Evolutionary conservation across 2,329 filamentous ascomycete genomes (phyloP).

Genomic region (Alternaria triticimaculans): DNA sequence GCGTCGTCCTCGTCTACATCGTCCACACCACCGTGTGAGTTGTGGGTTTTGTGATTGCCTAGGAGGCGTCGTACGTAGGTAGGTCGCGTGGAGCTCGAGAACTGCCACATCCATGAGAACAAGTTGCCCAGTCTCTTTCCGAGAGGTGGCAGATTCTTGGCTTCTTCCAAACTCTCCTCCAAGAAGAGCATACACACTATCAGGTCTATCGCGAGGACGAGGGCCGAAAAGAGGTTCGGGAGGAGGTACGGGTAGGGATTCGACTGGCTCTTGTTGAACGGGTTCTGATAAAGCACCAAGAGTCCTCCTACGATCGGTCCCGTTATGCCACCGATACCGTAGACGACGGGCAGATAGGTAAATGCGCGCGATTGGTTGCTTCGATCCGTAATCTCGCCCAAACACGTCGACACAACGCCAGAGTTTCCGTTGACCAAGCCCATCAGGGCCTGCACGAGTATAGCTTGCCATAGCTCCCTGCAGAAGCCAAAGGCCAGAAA

Average conservation of each 20-base stretch:
- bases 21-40: slow-evolving; percentile 44
- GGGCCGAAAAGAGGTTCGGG: slow-evolving; percentile 81
- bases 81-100: slow-evolving; percentile 64
- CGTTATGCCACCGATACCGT: slow-evolving; percentile 91
- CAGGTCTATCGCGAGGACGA: slow-evolving; percentile 74
- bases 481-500: slow-evolving; percentile 91
- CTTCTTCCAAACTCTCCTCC: slow-evolving; percentile 81
- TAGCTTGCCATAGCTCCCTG: slow-evolving; percentile 78
- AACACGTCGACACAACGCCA: slow-evolving; percentile 87
- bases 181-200: slow-evolving; percentile 79
- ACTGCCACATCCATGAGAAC: slow-evolving; percentile 75
- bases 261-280: slow-evolving; percentile 58
- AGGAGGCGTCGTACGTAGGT: slow-evolving; percentile 61
- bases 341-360: slow-evolving; percentile 94
- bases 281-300: slow-evolving; percentile 70
- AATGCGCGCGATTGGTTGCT: slow-evolving; percentile 95
- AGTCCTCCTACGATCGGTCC: slow-evolving; percentile 91
- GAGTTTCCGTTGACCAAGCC: slow-evolving; percentile 94
- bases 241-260: slow-evolving; percentile 80
- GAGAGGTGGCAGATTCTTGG: slow-evolving; percentile 66
- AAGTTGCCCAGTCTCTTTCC: slow-evolving; percentile 64
- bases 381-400: slow-evolving; percentile 93
- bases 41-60: slow-evolving; percentile 31
- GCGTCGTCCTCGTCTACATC: slow-evolving; percentile 56
- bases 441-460: slow-evolving; percentile 87